Evolutionary conservation across 2,329 filamentous ascomycete species (phyloP), one percentile per base, ranked within the genome.

Genomic region (Claviceps arundinis): DNA sequence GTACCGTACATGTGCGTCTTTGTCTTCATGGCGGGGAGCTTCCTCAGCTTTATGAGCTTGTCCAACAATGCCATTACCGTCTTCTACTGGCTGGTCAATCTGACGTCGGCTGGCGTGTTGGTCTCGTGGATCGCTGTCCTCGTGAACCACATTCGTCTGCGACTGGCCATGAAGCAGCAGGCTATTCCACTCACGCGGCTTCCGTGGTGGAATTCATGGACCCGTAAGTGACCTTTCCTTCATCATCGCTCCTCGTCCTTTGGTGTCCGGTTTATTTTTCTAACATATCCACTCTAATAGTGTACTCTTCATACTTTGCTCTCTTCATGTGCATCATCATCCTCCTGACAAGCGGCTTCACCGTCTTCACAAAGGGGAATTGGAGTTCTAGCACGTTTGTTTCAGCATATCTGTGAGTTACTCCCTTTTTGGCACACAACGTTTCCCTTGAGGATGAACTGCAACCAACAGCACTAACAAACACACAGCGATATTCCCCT

Each of bases 311-410:
- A 0, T 82, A 74, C 57, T 65, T 70, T 8, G 77, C 79, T 0
- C 70, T 90, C 5, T 61, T 72, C 55, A 77, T 82, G 70, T 79
- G 75, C 60, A 68, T 81, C 30, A 64, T 85, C 42, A 82, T 88
- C 54, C 68, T 89, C 3, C 70, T 89, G 42, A 89, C 85, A 4
- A 78, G 80, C 40, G 85, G 85, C 0, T 89, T 89, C 57, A 61
- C 69, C 2, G 77, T 80, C 3, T 84, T 84, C 54, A 80, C 78
- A 1, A 66, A 65, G 38, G 80, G 80, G 2, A 75, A 78, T 53
- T 84, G 80, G 79, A 69, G 75, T 52, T 60, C 76, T 0, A 72
- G 72, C 19, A 68, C 65, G 1, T 84, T 84, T 56, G 73, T 84
- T 1, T 82, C 80, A 0, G 74, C 78, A 0, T 84, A 84, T 55